Conservation (phyloP, 1,139 yeast genomes). For the Geotrichum siamense region DNA sequence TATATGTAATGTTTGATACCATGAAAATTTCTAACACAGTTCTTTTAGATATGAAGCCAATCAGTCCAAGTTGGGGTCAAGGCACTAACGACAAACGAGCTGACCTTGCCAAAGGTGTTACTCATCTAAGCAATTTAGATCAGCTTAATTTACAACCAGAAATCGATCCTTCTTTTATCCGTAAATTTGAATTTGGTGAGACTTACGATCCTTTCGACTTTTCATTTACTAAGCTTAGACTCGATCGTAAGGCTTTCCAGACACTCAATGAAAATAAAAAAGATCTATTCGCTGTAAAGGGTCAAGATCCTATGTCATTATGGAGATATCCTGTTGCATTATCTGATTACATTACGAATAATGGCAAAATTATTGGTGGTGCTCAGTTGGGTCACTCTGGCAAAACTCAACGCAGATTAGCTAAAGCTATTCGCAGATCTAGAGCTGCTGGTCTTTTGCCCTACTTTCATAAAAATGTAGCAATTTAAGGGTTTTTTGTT, state of each 20-base stretch:
- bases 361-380: conserved; percentile 62
- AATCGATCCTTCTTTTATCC: conserved; percentile 26
- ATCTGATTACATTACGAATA: conserved; percentile 48
- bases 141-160: conserved; percentile 5
- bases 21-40: too few relatives aligned
- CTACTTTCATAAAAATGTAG: conserved; percentile 48
- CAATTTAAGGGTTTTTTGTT: too few relatives aligned
- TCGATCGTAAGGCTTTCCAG: conserved; percentile 20
- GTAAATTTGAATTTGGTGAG: conserved; percentile 23
- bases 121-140: too few relatives aligned
- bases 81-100: too few relatives aligned
- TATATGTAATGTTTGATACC: too few relatives aligned
- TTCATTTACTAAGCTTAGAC: conserved; percentile 24
- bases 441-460: conserved; percentile 64
- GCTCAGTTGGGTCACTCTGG: conserved; percentile 50
- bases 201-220: conserved; percentile 32
- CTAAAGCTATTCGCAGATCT: conserved; percentile 61
- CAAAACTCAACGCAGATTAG: conserved; percentile 52
- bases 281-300: conserved; percentile 8
- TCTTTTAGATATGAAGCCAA: too few relatives aligned
- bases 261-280: neutral
- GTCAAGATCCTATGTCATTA: conserved; percentile 29
- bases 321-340: conserved; percentile 45
- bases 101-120: too few relatives aligned
- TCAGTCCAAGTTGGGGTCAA: too few relatives aligned